phyloP scores from a whole-genome alignment of 1,284 basidiomycete genomes.

The Naganishia albida region DNA sequence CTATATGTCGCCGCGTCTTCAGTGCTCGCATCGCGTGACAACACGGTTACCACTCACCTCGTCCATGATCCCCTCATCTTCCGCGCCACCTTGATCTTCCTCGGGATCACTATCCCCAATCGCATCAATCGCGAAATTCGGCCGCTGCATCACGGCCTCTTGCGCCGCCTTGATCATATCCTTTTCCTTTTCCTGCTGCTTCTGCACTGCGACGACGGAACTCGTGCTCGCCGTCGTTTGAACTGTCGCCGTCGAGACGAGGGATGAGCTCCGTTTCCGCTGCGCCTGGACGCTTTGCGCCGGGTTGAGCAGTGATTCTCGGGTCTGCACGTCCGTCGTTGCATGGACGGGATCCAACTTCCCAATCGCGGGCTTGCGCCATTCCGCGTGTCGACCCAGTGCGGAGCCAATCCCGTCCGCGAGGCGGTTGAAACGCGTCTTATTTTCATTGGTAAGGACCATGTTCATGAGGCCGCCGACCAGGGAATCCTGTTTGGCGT shows the following conservation, averaged over 20 bases:
- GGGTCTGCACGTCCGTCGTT: constrained; percentile 71
- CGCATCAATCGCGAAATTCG: constrained; percentile 90
- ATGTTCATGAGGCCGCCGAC: constrained; percentile 83
- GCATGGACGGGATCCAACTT: constrained; percentile 63
- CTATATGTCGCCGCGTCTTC: constrained; percentile 49
- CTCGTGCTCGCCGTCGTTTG: constrained; percentile 62
- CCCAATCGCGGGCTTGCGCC: constrained; percentile 72
- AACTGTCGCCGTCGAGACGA: constrained; percentile 44
- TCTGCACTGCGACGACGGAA: constrained; percentile 51
- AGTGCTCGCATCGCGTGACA: neutral
- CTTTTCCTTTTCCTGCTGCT: constrained; percentile 50
- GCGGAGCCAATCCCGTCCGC: constrained; percentile 91
- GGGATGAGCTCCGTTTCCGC: constrained; percentile 41
- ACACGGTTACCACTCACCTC: constrained; percentile 60
- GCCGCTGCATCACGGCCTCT: constrained; percentile 81
- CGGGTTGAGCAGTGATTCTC: constrained; percentile 73
- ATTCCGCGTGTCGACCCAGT: constrained; percentile 74
- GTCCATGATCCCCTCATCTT: constrained; percentile 76
- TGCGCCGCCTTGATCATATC: constrained; percentile 73
- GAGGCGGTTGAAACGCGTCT: constrained; percentile 57
- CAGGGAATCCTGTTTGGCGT: constrained; percentile 60
- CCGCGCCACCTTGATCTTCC: constrained; percentile 63
- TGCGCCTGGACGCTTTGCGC: constrained; percentile 37
- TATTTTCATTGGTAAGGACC: constrained; percentile 74
- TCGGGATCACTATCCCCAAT: constrained; percentile 74